These are phyloP conservation scores for Sarcocystis neurona DNA, from an alignment of 169 alveolate genomes.

Conservation along the genomic window DNA sequence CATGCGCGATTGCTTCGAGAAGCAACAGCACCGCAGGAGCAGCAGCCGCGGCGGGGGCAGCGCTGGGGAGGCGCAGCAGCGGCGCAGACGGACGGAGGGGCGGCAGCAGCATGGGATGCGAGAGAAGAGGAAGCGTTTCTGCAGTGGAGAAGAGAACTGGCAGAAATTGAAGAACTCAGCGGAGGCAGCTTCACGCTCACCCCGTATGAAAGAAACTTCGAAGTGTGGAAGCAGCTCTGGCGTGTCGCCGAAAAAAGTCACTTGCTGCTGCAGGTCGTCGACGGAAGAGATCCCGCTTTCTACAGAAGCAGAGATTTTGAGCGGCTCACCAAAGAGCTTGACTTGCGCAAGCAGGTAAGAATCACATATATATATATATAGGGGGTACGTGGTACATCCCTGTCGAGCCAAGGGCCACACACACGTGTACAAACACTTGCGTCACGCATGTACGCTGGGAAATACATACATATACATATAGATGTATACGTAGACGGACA, in stretches of 20 bases:
- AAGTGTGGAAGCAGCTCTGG: slow-evolving; percentile 99
- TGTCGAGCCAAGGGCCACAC: too few relatives aligned
- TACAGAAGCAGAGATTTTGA: slow-evolving; percentile 89
- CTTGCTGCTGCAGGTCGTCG: slow-evolving; percentile 93
- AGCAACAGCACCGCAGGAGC: neutral
- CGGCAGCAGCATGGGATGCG: slow-evolving; percentile 54
- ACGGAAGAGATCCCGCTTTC: slow-evolving; percentile 97
- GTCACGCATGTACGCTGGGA: too few relatives aligned
- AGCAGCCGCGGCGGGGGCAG: neutral
- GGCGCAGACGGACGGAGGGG: neutral
- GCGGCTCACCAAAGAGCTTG: slow-evolving; percentile 75
- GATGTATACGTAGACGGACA: too few relatives aligned
- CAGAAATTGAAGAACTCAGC: slow-evolving; percentile 49
- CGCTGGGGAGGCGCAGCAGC: too few relatives aligned
- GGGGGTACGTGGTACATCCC: neutral
- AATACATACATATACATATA: too few relatives aligned
- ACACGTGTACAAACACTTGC: slow-evolving; percentile 20
- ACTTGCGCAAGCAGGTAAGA: slow-evolving; percentile 47
- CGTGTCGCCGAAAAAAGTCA: slow-evolving; percentile 96
- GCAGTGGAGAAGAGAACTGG: slow-evolving; percentile 63
- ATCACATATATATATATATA: neutral
- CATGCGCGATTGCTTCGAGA: neutral
- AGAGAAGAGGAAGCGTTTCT: slow-evolving; percentile 59
- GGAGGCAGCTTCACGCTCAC: slow-evolving; percentile 77
- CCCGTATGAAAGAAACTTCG: slow-evolving; percentile 98